A percentile compares a stretch with the other conserved stretches of the same genome.
Conservation (phyloP, 2,329 filamentous ascomycete genomes). For the Pseudocercospora pini-densiflorae region DNA sequence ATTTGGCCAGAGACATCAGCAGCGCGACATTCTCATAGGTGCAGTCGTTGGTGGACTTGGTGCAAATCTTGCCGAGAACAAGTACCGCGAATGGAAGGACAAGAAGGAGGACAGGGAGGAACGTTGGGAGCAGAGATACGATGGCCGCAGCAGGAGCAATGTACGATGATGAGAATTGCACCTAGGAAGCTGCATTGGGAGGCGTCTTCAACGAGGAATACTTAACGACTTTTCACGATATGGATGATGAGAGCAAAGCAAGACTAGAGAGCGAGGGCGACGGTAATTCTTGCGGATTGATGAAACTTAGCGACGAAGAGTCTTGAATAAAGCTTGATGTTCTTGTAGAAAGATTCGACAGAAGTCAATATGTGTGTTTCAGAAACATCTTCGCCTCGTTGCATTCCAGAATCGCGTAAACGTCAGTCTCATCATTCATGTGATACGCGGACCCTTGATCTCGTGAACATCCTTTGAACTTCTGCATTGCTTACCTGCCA, state of each 20-base stretch:
- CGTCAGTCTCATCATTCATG: not conserved
- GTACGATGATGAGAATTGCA: conserved; percentile 18
- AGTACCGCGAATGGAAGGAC: conserved; percentile 36
- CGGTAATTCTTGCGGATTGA: not conserved
- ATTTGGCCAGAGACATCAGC: conserved; percentile 37
- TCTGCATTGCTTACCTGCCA: not conserved
- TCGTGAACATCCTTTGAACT: not conserved
- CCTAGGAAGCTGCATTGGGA: not conserved
- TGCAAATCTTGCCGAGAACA: conserved; percentile 41
- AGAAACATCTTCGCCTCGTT: not conserved
- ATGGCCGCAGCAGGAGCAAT: conserved; percentile 29
- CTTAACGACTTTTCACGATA: not conserved
- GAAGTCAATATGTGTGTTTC: not conserved
- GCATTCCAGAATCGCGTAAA: not conserved
- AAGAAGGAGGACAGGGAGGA: conserved; percentile 33
- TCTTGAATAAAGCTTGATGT: not conserved
- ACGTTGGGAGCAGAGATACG: conserved; percentile 25
- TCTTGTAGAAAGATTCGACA: conserved; percentile 6
- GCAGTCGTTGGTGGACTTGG: conserved; percentile 41
- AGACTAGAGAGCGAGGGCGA: conserved; percentile 4
- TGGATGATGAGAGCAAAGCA: not conserved
- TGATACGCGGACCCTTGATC: conserved; percentile 3
- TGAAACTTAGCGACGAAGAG: not conserved
- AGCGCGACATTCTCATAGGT: conserved; percentile 41
- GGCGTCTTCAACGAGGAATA: not conserved